phyloP scores from a whole-genome alignment of 805 yeast species.

The Nakazawaea peltata region DNA sequence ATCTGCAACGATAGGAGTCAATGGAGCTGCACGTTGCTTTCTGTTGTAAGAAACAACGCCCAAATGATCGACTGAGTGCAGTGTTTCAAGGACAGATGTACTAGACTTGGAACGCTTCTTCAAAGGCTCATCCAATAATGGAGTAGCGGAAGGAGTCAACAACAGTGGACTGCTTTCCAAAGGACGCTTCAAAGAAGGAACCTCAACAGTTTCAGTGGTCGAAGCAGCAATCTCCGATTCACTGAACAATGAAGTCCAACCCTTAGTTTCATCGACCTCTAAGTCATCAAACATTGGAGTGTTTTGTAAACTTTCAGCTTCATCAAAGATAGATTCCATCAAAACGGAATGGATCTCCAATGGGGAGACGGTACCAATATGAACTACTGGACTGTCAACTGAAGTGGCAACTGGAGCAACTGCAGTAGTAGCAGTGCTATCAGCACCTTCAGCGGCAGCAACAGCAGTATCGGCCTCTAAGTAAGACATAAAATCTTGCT shows the following conservation, averaged over 20 bases:
- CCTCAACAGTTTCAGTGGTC: conserved; percentile 12
- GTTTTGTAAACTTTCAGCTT: conserved; percentile 24
- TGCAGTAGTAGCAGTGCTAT: conserved; percentile 6
- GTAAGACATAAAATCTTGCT: background rate
- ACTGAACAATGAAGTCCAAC: conserved; percentile 58
- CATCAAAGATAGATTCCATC: conserved; percentile 39
- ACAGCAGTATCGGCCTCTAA: background rate
- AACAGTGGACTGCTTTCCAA: background rate
- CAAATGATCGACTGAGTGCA: conserved; percentile 41
- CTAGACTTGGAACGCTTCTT: conserved; percentile 13
- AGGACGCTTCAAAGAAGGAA: too few relatives aligned
- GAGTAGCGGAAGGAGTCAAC: conserved; percentile 23
- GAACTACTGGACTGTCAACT: background rate
- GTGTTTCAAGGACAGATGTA: too few relatives aligned
- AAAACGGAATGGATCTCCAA: conserved; percentile 44
- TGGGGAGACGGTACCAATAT: conserved; percentile 31
- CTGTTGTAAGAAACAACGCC: conserved; percentile 74
- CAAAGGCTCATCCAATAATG: conserved; percentile 19
- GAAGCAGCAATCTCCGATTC: conserved; percentile 21
- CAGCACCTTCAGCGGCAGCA: background rate
- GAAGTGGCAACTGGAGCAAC: conserved; percentile 4
- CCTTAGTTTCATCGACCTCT: conserved; percentile 32
- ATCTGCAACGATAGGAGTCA: conserved; percentile 54
- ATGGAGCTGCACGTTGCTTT: conserved; percentile 66
- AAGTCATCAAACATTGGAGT: conserved; percentile 58